A percentile compares a stretch with the other conserved stretches of the same genome.
Evolutionary conservation across 1,284 basidiomycete species (phyloP).

Genomic region (Caloboletus firmus): DNA sequence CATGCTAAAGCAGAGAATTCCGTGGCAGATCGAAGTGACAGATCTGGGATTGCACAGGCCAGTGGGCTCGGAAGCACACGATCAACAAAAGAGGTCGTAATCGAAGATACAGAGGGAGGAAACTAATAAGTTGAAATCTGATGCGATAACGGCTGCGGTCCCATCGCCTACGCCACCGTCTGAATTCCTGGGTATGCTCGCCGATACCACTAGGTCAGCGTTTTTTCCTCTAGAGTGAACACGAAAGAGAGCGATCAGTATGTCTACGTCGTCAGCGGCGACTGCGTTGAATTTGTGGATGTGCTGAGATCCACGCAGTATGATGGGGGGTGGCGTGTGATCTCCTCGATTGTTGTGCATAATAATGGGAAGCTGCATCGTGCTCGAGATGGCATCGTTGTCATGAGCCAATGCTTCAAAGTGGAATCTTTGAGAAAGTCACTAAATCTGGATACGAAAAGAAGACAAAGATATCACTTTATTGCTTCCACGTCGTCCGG

Average conservation of each 20-base stretch:
- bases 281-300: constrained; percentile 76
- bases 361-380: constrained; percentile 39
- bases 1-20: not conserved
- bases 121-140: constrained; percentile 59
- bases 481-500: constrained; percentile 55
- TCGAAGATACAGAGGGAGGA: constrained; percentile 68
- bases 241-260: constrained; percentile 80
- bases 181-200: constrained; percentile 67
- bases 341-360: constrained; percentile 44
- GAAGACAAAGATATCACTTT: constrained; percentile 49
- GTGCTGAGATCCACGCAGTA: constrained; percentile 68
- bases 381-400: constrained; percentile 70
- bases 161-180: constrained; percentile 45
- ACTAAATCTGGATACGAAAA: constrained; percentile 2
- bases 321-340: constrained; percentile 56
- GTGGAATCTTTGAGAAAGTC: constrained; percentile 66
- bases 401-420: constrained; percentile 92
- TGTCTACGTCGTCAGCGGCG: constrained; percentile 64
- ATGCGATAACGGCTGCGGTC: constrained; percentile 35
- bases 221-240: constrained; percentile 54
- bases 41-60: not conserved
- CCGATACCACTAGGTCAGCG: constrained; percentile 79
- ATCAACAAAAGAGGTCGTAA: constrained; percentile 71
- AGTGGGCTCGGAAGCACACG: not conserved
- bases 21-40: not conserved